A percentile compares a stretch with the other conserved stretches of the same genome.
Evolutionary conservation across 2,329 filamentous ascomycete genomes (phyloP).

Genomic region (Stromatinia cepivora): DNA sequence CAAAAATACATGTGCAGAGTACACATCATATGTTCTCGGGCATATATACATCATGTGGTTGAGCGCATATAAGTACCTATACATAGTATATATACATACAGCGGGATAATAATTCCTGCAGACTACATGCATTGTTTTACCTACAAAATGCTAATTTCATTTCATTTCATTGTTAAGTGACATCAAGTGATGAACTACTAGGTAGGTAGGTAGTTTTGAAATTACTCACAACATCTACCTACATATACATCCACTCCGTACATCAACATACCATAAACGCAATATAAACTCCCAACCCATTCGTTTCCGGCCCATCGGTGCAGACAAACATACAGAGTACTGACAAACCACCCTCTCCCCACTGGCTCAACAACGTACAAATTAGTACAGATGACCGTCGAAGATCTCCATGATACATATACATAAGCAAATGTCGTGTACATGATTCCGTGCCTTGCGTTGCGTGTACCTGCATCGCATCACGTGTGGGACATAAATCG

Average conservation of each 20-base stretch:
- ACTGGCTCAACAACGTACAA: background rate
- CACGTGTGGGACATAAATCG: background rate
- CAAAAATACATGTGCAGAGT: no score
- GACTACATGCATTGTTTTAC: no score
- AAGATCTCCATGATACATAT: background rate
- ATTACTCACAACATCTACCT: background rate
- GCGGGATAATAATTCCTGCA: no score
- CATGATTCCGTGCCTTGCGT: no score
- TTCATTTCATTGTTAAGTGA: background rate
- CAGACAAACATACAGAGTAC: no score
- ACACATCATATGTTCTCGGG: no score
- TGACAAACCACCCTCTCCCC: background rate
- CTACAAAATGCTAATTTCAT: background rate
- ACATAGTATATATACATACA: no score
- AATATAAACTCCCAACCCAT: no score
- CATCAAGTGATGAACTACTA: background rate
- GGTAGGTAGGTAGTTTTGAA: background rate
- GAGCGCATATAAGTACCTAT: no score
- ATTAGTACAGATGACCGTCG: background rate
- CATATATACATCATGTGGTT: no score
- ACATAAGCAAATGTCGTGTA: no score
- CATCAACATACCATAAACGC: no score
- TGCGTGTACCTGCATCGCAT: background rate
- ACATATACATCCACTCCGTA: background rate
- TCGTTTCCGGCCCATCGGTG: background rate